These are phyloP conservation scores for Crithidia acanthocephali DNA, from an alignment of 208 protist genomes.

Conservation along the genomic window DNA sequence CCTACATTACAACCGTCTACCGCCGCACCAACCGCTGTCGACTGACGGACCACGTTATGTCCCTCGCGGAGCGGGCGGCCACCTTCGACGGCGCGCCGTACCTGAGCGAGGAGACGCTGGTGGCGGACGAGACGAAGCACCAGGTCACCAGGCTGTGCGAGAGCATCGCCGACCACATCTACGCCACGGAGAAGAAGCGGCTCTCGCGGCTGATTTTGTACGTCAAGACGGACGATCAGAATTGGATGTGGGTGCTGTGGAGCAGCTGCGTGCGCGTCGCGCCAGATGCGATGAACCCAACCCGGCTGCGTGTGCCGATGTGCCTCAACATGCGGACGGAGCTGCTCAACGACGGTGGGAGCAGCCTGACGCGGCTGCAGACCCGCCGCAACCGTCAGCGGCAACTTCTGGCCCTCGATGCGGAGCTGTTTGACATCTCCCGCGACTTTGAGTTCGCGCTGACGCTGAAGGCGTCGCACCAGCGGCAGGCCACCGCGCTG, in stretches of 20 bases:
- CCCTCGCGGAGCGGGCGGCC: slow-evolving; percentile 55
- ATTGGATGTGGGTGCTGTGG: slow-evolving; percentile 84
- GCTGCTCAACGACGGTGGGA: slow-evolving; percentile 68
- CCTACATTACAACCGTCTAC: slow-evolving; percentile 84
- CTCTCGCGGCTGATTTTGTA: slow-evolving; percentile 84
- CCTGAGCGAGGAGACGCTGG: slow-evolving; percentile 79
- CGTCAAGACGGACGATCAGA: slow-evolving; percentile 84
- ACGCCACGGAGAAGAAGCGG: slow-evolving; percentile 79
- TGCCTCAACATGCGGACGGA: slow-evolving; percentile 72
- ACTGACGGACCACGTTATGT: slow-evolving; percentile 64
- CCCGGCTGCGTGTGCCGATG: slow-evolving; percentile 67
- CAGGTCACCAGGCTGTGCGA: slow-evolving; percentile 76
- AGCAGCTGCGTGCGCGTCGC: slow-evolving; percentile 78
- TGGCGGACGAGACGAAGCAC: slow-evolving; percentile 83
- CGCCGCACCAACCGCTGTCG: slow-evolving; percentile 79
- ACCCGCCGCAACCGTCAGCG: slow-evolving; percentile 56
- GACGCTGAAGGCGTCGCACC: slow-evolving; percentile 63
- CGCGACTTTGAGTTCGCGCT: slow-evolving; percentile 83
- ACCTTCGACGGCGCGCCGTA: slow-evolving; percentile 89
- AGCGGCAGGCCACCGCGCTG: slow-evolving; percentile 67
- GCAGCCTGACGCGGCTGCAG: slow-evolving; percentile 51
- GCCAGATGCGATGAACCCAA: slow-evolving; percentile 75
- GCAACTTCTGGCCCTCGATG: slow-evolving; percentile 77
- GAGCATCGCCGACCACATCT: slow-evolving; percentile 87
- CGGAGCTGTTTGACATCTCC: slow-evolving; percentile 73